These are phyloP conservation scores for Epichloe baconii DNA, from an alignment of 2,329 filamentous ascomycete genomes.

Conservation along the genomic window DNA sequence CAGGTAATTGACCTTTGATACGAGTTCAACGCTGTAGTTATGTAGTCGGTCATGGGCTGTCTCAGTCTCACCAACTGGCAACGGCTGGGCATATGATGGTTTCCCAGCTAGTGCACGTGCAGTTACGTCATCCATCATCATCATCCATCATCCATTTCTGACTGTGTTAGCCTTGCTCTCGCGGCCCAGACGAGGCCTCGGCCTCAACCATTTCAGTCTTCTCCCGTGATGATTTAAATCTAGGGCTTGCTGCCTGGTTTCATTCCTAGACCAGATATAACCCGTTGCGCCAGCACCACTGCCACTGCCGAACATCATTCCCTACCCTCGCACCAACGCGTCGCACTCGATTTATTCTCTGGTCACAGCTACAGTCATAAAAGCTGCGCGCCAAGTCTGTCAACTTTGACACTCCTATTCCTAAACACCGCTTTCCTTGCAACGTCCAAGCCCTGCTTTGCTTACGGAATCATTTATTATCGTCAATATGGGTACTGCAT, in stretches of 20 bases:
- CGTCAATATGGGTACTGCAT: slow-evolving; percentile 34
- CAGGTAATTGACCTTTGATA: neutral
- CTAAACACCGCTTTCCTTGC: too few relatives aligned
- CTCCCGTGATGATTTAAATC: neutral
- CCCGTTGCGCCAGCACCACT: too few relatives aligned
- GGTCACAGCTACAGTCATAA: too few relatives aligned
- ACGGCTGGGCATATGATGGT: neutral
- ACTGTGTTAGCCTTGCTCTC: neutral
- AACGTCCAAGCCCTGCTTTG: neutral
- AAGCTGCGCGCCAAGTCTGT: too few relatives aligned
- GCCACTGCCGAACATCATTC: too few relatives aligned
- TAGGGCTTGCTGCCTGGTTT: too few relatives aligned
- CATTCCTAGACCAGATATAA: too few relatives aligned
- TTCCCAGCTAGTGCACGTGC: neutral
- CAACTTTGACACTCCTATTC: too few relatives aligned
- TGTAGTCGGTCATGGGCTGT: neutral
- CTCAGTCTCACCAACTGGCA: neutral
- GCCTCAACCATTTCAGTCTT: too few relatives aligned
- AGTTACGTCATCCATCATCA: neutral
- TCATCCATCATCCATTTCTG: neutral
- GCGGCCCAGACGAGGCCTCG: too few relatives aligned
- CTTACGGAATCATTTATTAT: neutral
- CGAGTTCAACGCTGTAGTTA: neutral
- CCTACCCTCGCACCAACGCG: too few relatives aligned
- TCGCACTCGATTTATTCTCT: too few relatives aligned